phyloP scores from a whole-genome alignment of 2,329 filamentous ascomycete genomes.

The Penicillium sp. region DNA sequence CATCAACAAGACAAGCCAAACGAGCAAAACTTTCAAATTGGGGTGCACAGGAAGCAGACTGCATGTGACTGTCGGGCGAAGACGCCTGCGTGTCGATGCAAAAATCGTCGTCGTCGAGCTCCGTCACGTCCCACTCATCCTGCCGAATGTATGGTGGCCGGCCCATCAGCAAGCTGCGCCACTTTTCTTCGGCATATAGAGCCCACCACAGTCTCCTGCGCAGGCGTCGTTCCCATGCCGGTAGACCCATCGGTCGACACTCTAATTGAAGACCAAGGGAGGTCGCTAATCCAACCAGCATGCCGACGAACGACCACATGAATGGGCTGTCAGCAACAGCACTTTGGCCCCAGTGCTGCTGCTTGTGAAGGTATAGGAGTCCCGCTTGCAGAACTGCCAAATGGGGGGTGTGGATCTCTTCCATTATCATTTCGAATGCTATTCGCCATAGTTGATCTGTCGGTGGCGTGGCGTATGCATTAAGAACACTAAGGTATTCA shows the following conservation, averaged over 20 bases:
- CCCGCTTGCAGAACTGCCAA: conserved; percentile 27
- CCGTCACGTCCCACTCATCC: conserved; percentile 32
- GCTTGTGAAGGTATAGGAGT: conserved; percentile 27
- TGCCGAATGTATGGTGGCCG: conserved; percentile 31
- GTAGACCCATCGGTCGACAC: conserved; percentile 31
- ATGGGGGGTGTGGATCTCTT: conserved; percentile 27
- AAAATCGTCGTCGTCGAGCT: conserved; percentile 26
- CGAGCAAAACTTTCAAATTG: conserved; percentile 20
- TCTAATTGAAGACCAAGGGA: conserved; percentile 34
- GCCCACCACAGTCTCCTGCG: conserved; percentile 39
- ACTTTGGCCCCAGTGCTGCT: conserved; percentile 11
- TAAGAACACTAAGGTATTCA: conserved; percentile 17
- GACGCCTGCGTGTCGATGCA: conserved; percentile 8
- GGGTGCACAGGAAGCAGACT: not conserved
- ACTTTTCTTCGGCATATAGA: conserved; percentile 36
- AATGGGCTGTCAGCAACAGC: conserved; percentile 30
- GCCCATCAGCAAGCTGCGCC: conserved; percentile 32
- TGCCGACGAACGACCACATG: conserved; percentile 33
- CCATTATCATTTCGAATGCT: conserved; percentile 17
- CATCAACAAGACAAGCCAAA: conserved; percentile 23
- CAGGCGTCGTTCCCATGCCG: conserved; percentile 33
- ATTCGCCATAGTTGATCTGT: conserved; percentile 24
- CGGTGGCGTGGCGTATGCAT: conserved; percentile 17
- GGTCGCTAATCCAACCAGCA: conserved; percentile 27
- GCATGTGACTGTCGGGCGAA: not conserved